These are phyloP conservation scores for Annulohypoxylon maeteangense DNA, from an alignment of 495 filamentous ascomycete species.

Conservation along the genomic window DNA sequence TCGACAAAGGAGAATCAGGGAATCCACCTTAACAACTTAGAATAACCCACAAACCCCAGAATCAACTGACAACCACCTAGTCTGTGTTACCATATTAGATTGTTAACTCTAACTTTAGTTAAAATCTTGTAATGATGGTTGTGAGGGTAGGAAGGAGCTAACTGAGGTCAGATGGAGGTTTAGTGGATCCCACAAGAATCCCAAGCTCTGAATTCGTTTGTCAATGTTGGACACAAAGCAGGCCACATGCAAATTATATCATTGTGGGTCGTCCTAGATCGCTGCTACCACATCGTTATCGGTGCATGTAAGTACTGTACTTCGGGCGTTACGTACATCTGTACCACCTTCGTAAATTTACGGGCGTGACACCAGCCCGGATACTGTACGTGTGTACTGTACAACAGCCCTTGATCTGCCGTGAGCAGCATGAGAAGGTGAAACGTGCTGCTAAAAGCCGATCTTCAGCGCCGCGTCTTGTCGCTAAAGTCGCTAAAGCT, in stretches of 20 bases:
- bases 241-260: constrained; percentile 32
- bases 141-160: background rate
- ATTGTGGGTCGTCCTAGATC: constrained; percentile 19
- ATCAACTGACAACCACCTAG: background rate
- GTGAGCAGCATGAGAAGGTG: background rate
- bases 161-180: background rate
- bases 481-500: background rate
- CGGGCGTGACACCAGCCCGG: constrained; percentile 2
- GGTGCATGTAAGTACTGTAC: background rate
- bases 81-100: background rate
- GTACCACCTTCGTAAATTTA: constrained; percentile 3
- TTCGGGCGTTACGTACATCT: background rate
- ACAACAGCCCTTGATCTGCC: background rate
- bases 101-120: background rate
- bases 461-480: background rate
- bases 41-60: background rate
- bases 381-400: background rate
- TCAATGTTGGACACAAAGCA: constrained; percentile 14
- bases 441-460: background rate
- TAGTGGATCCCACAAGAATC: background rate
- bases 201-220: background rate
- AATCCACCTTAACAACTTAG: background rate
- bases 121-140: background rate
- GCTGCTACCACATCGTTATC: background rate
- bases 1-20: background rate